Evolutionary conservation across 2,329 filamentous ascomycete species (phyloP), one percentile per base, ranked within the genome.

Genomic region (Mycosphaerella sp.): DNA sequence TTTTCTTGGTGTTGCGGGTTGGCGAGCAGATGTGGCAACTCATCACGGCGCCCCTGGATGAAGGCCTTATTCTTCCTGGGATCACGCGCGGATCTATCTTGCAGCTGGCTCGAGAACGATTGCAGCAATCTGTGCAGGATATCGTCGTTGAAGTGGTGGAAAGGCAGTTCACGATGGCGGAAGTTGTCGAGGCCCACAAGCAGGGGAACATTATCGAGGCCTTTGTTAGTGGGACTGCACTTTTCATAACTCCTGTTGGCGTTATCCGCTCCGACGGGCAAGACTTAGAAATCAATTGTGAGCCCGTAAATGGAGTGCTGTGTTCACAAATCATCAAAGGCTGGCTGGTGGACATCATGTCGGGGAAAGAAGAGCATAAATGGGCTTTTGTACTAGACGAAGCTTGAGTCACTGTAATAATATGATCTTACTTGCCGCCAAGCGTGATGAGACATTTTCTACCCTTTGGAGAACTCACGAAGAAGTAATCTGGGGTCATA

Each of bases 221-320:
- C 1, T 95, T 95, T 65, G 86, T 85, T 9, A 81, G 85, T 30
- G 89, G 89, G 21, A 95, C 89, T 57, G 89, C 89, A 52, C 71
- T 68, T 62, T 74, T 73, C 41, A 64, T 74, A 37, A 66, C 69
- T 3, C 69, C 71, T 0, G 67, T 74, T 16, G 64, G 63, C 14
- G 58, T 66, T 40, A 71, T 74, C 36, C 65, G 68, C 42, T 73
- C 66, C 56, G 64, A 68, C 7, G 70, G 70, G 13, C 63, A 63
- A 55, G 70, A 70, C 35, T 52, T 73, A 13, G 61, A 66, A 14
- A 62, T 74, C 68, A 21, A 64, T 70, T 58, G 59, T 43, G 66
- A 64, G 49, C 70, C 69, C 1, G 59, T 67, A 10, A 55, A 60
- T 35, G 71, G 71, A 9, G 55, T 68, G 0, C 57, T 52, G 37